Conservation (phyloP, 495 filamentous ascomycete genomes). For the Mytilinidion resinicola region DNA sequence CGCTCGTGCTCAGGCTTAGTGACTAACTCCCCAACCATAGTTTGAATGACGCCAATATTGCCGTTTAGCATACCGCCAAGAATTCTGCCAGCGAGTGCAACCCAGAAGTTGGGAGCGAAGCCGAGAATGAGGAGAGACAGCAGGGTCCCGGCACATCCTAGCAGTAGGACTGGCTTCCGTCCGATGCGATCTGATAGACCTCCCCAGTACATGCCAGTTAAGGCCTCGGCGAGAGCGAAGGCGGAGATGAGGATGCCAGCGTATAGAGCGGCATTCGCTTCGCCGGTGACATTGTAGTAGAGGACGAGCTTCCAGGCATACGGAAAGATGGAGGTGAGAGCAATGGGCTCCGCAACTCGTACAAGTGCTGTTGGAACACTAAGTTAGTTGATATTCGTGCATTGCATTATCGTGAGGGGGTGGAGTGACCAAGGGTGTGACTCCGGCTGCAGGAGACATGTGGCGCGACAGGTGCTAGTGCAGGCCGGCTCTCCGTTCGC, state of each 20-base stretch:
- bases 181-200: slow-evolving; percentile 72
- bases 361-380: slow-evolving; percentile 49
- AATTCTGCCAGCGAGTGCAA: slow-evolving; percentile 66
- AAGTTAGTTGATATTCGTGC: background rate
- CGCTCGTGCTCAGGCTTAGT: slow-evolving; percentile 75
- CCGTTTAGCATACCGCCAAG: slow-evolving; percentile 78
- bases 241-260: slow-evolving; percentile 81
- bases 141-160: slow-evolving; percentile 75
- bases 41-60: slow-evolving; percentile 84
- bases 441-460: background rate
- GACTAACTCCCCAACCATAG: slow-evolving; percentile 84
- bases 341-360: slow-evolving; percentile 82
- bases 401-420: background rate
- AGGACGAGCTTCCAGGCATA: slow-evolving; percentile 82
- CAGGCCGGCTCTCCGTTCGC: too few relatives aligned
- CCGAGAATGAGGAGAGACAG: slow-evolving; percentile 74
- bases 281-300: slow-evolving; percentile 61
- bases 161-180: slow-evolving; percentile 73
- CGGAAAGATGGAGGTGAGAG: slow-evolving; percentile 79
- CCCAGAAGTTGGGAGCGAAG: slow-evolving; percentile 72
- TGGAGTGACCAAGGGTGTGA: slow-evolving; percentile 1
- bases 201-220: slow-evolving; percentile 80
- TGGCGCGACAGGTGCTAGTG: background rate
- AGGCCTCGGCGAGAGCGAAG: slow-evolving; percentile 72
- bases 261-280: slow-evolving; percentile 69